Conservation (phyloP, 1,139 yeast species). For the Saccharomyces hybrid region DNA sequence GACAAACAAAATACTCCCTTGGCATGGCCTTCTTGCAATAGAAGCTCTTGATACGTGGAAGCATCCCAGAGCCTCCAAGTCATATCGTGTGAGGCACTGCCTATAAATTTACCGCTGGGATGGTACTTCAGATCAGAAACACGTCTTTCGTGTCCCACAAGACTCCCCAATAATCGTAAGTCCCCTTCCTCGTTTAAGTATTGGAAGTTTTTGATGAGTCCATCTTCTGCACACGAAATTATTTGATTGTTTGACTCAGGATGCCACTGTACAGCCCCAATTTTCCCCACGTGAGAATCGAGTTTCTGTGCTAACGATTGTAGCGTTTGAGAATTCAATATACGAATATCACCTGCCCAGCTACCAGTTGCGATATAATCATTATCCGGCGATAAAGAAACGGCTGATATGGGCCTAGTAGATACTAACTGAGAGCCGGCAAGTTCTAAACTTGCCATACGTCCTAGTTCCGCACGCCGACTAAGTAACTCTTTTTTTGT, state of each 20-base stretch:
- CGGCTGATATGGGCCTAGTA: conserved; percentile 59
- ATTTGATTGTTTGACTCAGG: conserved; percentile 27
- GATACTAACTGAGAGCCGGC: conserved; percentile 65
- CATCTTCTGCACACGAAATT: conserved; percentile 64
- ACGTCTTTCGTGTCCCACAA: conserved; percentile 43
- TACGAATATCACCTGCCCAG: conserved; percentile 70
- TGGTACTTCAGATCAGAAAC: conserved; percentile 61
- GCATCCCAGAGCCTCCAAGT: conserved; percentile 91
- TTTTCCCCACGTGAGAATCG: conserved; percentile 43
- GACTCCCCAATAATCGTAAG: background rate
- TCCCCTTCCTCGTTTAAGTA: conserved; percentile 10
- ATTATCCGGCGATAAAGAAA: conserved; percentile 38
- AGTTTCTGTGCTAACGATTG: conserved; percentile 27
- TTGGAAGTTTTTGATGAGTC: conserved; percentile 35
- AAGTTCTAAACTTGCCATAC: conserved; percentile 38
- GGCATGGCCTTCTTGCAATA: conserved; percentile 79
- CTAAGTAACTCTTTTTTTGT: conserved; percentile 34
- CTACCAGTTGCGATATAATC: conserved; percentile 56
- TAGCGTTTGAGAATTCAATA: conserved; percentile 40
- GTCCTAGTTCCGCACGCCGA: conserved; percentile 40
- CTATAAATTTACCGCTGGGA: conserved; percentile 49
- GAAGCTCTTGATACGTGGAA: conserved; percentile 38
- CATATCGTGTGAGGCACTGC: conserved; percentile 72
- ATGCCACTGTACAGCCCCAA: conserved; percentile 65
- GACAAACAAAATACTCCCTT: conserved; percentile 58